Conservation (phyloP, 1,284 basidiomycete species). For the Microbotryum silenes-acaulis region DNA sequence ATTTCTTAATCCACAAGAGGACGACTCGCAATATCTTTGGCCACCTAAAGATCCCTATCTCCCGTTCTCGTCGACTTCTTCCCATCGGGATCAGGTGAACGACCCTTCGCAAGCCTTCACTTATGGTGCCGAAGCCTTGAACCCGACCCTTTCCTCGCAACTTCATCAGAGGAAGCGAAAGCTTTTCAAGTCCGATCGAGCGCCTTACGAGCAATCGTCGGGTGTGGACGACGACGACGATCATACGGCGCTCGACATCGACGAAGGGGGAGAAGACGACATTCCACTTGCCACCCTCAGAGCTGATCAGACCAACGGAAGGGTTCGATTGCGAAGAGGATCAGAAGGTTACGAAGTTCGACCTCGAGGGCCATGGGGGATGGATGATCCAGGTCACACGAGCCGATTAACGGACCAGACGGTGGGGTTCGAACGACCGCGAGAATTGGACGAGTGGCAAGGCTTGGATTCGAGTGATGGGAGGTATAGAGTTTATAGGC, state of each 20-base stretch:
- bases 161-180: not conserved
- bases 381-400: too few relatives aligned
- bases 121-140: conserved; percentile 55
- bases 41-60: conserved; percentile 47
- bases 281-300: conserved; percentile 7
- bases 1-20: conserved; percentile 38
- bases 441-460: too few relatives aligned
- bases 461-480: too few relatives aligned
- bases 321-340: conserved; percentile 24
- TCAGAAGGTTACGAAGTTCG: conserved; percentile 30
- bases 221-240: not conserved
- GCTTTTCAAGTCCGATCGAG: not conserved
- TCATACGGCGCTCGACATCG: not conserved
- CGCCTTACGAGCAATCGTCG: not conserved
- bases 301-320: conserved; percentile 1
- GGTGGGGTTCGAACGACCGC: too few relatives aligned
- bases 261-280: conserved; percentile 4
- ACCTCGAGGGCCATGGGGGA: conserved; percentile 2
- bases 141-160: conserved; percentile 8
- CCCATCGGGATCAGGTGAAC: conserved; percentile 26
- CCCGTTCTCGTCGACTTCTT: conserved; percentile 2
- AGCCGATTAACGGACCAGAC: too few relatives aligned
- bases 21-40: conserved; percentile 45
- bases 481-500: too few relatives aligned
- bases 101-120: conserved; percentile 65